phyloP scores from a whole-genome alignment of 2,329 filamentous ascomycete genomes.

The Plectosphaerella cucumerina region DNA sequence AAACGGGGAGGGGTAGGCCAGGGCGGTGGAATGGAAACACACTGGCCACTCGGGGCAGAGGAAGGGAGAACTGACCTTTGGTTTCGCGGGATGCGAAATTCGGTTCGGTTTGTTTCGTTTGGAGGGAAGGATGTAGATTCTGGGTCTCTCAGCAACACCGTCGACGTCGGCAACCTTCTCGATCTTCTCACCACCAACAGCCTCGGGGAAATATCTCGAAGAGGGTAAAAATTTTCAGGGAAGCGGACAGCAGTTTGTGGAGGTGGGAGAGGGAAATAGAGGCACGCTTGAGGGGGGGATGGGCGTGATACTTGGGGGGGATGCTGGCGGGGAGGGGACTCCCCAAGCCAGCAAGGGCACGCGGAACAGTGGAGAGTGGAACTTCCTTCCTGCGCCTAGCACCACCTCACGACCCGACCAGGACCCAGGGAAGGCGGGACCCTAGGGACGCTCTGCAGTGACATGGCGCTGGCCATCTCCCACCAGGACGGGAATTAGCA shows the following conservation, averaged over 20 bases:
- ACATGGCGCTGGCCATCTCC: too few species aligned
- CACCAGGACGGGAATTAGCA: too few species aligned
- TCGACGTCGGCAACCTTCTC: slow-evolving; percentile 16
- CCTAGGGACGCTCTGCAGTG: too few species aligned
- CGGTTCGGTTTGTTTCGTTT: background rate
- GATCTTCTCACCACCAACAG: slow-evolving; percentile 22
- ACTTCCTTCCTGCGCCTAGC: too few species aligned
- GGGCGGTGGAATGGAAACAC: background rate
- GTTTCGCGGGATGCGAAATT: background rate
- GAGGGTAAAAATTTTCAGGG: slow-evolving; percentile 12
- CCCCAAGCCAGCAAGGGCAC: background rate
- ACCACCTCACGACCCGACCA: too few species aligned
- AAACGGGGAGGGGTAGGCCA: background rate
- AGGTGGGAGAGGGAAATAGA: slow-evolving; percentile 10
- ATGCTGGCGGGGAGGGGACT: background rate
- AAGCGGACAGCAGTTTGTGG: slow-evolving; percentile 12
- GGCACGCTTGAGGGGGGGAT: background rate
- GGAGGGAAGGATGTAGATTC: background rate
- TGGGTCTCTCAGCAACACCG: slow-evolving; percentile 14
- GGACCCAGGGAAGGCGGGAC: too few species aligned
- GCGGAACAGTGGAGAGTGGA: too few species aligned
- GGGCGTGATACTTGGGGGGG: background rate
- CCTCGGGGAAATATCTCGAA: slow-evolving; percentile 14
- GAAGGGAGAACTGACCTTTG: background rate
- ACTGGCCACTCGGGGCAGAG: background rate